Conservation (phyloP, 2,329 filamentous ascomycete genomes). For the Didymella segeticola region DNA sequence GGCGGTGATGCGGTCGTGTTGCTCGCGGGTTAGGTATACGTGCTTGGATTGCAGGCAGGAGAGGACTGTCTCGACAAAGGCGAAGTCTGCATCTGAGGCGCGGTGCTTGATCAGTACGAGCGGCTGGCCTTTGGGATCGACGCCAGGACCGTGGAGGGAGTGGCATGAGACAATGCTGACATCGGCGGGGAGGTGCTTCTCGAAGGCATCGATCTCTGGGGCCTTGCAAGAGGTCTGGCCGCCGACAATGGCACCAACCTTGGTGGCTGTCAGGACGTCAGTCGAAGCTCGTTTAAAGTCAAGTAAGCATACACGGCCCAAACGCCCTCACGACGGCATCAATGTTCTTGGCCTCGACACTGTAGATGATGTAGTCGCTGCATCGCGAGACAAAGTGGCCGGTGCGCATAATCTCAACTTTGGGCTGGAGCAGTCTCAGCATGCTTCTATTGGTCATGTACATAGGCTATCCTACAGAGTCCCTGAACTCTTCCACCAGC, state of each 20-base stretch:
- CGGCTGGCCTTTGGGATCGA: constrained; percentile 88
- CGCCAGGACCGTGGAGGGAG: constrained; percentile 90
- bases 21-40: constrained; percentile 83
- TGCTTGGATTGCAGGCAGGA: constrained; percentile 84
- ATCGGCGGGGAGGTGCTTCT: constrained; percentile 83
- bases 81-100: constrained; percentile 76
- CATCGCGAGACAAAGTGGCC: constrained; percentile 93
- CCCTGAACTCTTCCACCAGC: constrained; percentile 80
- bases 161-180: constrained; percentile 96
- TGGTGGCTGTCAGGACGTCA: constrained; percentile 71
- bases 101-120: constrained; percentile 94
- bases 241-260: constrained; percentile 91
- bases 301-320: constrained; percentile 78
- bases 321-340: constrained; percentile 85
- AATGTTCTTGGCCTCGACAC: constrained; percentile 92
- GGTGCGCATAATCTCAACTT: constrained; percentile 86
- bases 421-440: constrained; percentile 67
- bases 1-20: constrained; percentile 96
- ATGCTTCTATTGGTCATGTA: constrained; percentile 49
- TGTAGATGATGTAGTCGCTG: constrained; percentile 99
- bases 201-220: constrained; percentile 92
- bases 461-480: constrained; percentile 73
- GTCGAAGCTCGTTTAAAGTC: constrained; percentile 14
- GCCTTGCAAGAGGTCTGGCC: constrained; percentile 98
- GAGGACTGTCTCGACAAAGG: constrained; percentile 81